Evolutionary conservation across 225 moss, liverwort and hornwort genomes (phyloP).

Genomic region (Bryum argenteum): DNA sequence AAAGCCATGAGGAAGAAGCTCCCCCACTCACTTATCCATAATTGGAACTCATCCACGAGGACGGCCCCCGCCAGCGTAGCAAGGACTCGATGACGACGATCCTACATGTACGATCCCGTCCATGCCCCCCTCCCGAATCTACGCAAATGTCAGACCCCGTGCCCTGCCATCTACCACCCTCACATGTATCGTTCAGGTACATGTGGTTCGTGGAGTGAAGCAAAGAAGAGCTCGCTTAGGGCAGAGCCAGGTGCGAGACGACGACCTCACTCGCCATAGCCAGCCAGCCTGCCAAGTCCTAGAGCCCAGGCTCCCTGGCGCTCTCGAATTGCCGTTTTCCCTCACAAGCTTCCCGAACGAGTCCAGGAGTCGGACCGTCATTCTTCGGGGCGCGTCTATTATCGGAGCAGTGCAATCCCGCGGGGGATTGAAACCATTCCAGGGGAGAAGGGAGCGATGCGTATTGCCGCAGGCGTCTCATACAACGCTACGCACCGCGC

Average conservation of each 20-base stretch:
- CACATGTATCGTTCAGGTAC: neutral
- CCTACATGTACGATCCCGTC: conserved; percentile 1
- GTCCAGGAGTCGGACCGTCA: neutral
- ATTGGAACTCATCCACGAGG: neutral
- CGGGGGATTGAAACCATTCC: neutral
- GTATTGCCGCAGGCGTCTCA: conserved; percentile 21
- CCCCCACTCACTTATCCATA: too few species aligned
- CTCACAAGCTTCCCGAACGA: neutral
- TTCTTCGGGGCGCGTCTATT: too few species aligned
- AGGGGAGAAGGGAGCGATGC: conserved; percentile 29
- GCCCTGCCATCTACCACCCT: neutral
- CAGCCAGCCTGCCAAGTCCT: neutral
- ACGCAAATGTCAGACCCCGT: rapidly evolving
- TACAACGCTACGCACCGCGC: neutral
- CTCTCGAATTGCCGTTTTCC: neutral
- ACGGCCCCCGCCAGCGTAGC: neutral
- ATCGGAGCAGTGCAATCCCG: too few species aligned
- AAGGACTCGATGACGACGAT: conserved; percentile 6
- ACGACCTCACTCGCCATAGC: conserved; percentile 8
- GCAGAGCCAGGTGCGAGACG: conserved; percentile 12
- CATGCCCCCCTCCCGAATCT: conserved; percentile 8
- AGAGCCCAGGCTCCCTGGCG: neutral
- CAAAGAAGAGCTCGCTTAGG: conserved; percentile 15
- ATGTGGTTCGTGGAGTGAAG: neutral
- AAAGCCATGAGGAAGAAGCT: too few species aligned